phyloP scores from a whole-genome alignment of 208 protist species.

The Acanthamoeba lenticulata region DNA sequence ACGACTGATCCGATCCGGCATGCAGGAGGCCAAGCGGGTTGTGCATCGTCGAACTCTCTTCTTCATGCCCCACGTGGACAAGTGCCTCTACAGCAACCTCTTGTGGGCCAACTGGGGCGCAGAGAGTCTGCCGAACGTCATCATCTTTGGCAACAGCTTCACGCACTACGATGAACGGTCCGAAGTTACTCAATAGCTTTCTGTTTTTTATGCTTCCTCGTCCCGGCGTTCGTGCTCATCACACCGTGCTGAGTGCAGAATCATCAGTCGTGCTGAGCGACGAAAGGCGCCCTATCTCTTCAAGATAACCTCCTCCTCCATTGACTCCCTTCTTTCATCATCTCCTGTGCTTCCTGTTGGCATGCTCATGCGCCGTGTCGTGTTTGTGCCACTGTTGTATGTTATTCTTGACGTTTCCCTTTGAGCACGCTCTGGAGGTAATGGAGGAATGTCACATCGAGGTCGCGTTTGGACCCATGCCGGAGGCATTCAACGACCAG shows the following conservation, averaged over 20 bases:
- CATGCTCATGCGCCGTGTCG: too few species aligned
- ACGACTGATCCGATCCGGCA: too few species aligned
- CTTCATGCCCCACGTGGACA: constrained; percentile 51
- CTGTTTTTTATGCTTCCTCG: background rate
- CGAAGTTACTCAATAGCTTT: too few species aligned
- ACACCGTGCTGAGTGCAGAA: background rate
- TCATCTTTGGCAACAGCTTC: constrained; percentile 56
- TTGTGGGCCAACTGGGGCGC: constrained; percentile 38
- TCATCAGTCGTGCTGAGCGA: background rate
- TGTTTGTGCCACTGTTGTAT: background rate
- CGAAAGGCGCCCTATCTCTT: constrained; percentile 12
- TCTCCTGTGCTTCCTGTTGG: background rate
- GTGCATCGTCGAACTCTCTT: background rate
- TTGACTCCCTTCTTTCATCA: background rate
- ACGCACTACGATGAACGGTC: constrained; percentile 21
- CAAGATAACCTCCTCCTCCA: constrained; percentile 10
- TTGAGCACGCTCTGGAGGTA: background rate
- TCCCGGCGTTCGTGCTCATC: too few species aligned
- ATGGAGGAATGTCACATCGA: constrained; percentile 18
- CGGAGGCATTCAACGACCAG: constrained; percentile 46
- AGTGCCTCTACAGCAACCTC: constrained; percentile 42
- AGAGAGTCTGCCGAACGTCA: background rate
- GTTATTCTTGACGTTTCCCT: too few species aligned
- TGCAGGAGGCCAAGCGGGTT: background rate
- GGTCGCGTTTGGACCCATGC: background rate